Percentiles rank a stretch among this genome's conserved stretches.
Conservation (phyloP, 169 alveolate genomes). For the Perkinsus marinus region DNA sequence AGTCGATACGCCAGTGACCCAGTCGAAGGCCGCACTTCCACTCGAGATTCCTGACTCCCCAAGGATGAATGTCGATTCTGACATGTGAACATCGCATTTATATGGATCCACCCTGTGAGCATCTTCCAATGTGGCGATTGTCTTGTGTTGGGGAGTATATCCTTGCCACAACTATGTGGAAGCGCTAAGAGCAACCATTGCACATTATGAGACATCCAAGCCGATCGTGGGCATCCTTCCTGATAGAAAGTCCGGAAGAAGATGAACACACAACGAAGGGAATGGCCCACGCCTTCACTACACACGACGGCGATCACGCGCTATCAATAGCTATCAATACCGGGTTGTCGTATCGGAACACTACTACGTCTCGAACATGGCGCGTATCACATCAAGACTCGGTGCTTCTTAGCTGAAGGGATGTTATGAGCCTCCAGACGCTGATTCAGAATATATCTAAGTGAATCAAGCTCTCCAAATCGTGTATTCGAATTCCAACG, state of each 20-base stretch:
- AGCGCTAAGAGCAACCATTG: no score
- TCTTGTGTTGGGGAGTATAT: no score
- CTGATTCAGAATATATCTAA: constrained; percentile 24
- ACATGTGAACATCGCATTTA: neutral
- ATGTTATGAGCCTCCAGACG: constrained; percentile 60
- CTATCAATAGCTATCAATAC: no score
- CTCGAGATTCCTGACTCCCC: neutral
- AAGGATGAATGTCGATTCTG: neutral
- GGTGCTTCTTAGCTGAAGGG: constrained; percentile 46
- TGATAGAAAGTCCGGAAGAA: no score
- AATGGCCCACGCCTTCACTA: no score
- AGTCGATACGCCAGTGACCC: neutral
- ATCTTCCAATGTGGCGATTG: no score
- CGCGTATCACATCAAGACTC: constrained; percentile 62
- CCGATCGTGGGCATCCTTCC: no score
- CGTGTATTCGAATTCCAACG: neutral
- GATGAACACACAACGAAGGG: no score
- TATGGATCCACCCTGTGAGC: neutral
- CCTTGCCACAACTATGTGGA: no score
- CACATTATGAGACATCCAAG: no score
- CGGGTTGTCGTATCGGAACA: neutral
- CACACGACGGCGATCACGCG: no score
- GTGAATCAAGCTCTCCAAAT: no score
- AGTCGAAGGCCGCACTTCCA: neutral
- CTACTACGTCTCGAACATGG: constrained; percentile 33